Evolutionary conservation across 2,329 filamentous ascomycete genomes (phyloP), one percentile per base, ranked within the genome.

Genomic region (Cladophialophora carrionii): DNA sequence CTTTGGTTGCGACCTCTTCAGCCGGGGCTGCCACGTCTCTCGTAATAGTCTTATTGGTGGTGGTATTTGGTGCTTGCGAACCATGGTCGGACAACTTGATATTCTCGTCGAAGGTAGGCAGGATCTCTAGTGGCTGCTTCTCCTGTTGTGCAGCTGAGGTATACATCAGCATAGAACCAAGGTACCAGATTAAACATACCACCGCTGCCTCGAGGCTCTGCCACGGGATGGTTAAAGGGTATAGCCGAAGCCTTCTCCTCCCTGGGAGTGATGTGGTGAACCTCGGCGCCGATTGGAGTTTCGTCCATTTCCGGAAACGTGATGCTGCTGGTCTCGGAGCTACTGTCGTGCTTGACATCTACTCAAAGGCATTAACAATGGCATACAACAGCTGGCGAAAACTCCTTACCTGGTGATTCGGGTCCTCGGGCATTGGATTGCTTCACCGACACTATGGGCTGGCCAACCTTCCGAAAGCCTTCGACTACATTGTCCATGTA

Each of bases 401-500:
- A n/a, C 9, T 12, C 8, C 41, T 46, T 12, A 31, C 26, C 17
- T 31, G 14, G 7, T 32, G 56, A 26, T 9, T 10, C 22, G 22
- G 4, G 56, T 17, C 26, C 41, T 10, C 12, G 12, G 52, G 12
- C 7, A 1, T 48, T n/a, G 8, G 49, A n/a, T 20, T 8, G 26
- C 26, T 31, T 14, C 49, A 32, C 29, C 17, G 31, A n/a, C 20
- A 17, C 20, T 7, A 29, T 29, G 24, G 12, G 46, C 10, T 37
- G 29, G 22, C 24, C 20, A 37, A 46, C 41, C 48, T 52, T 51
- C 48, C 62, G 62, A 43, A 68, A 66, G 14, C 57, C 43, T 17
- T 54, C 68, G 53, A 70, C 31, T n/a, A 65, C 61, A 12, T 57
- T 62, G 24, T 70, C 59, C 57, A 68, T 65, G 52, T 68, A 70